Base-by-base conservation (phyloP, 495 filamentous ascomycete species). In the Talaromyces liani region DNA sequence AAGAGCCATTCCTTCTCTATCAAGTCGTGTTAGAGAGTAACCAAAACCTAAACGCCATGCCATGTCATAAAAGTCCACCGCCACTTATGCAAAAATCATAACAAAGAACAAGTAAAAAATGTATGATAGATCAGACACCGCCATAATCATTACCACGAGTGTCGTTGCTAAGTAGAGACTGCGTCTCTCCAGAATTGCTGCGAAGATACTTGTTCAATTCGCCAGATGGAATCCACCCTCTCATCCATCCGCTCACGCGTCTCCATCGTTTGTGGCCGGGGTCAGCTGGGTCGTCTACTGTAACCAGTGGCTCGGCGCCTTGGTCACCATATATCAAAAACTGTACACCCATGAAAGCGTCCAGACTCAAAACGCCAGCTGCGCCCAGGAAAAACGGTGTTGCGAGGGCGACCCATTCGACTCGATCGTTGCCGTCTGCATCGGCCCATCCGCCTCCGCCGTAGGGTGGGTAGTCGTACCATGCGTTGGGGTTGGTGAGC, bases 351-450 rank as follows among this genome's bases (percentile, higher is more conserved):
- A 91, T 82, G 20, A 78, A 82, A 0, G 82, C 87, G 74, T 91
- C 88, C 64, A 90, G 70, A 8, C 75, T 78, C 12, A 91, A 73
- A 25, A 91, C 88, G 8, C 88, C 88, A 22, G 86, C 86, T 2
- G 88, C 87, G 10, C 88, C 88, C 1, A 91, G 76, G 72, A 87
- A 91, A 70, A 91, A 91, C 1, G 88, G 88, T n/a, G 80, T 68
- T 3, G 86, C 80, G 3, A 81, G 77, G 16, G 71, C 68, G 16
- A 88, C 78, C 87, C 86, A 91, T 62, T 84, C 80, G 14, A 54
- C 58, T 7, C 84, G 75, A 29, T 80, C 74, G 65, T 79, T 88
- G 20, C 88, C 88, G 39, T 85, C 79, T 1, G 65, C 67, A 33
- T 84, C 87, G 12, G 80, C 87, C 83, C 89, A 88, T 49, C 88